phyloP scores from a whole-genome alignment of 176 grass and related monocot species.

The Alopecurus myosuroides region DNA sequence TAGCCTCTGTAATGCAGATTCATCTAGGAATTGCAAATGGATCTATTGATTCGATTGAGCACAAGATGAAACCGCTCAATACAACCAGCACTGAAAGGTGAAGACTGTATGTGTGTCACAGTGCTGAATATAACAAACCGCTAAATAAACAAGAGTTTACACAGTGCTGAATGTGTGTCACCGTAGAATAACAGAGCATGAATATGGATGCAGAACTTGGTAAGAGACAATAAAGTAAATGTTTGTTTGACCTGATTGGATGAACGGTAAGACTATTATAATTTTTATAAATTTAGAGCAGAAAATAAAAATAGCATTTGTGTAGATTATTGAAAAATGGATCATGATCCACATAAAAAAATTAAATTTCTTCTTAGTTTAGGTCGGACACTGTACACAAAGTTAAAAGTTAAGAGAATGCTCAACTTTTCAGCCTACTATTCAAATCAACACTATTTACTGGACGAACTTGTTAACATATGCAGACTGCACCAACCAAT shows the following conservation, averaged over 20 bases:
- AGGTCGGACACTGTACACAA: background rate
- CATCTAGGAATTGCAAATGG: background rate
- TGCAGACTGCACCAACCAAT: background rate
- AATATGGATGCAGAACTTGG: background rate
- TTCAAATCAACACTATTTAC: background rate
- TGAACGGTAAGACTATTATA: background rate
- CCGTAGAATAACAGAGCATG: background rate
- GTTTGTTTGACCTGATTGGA: conserved; percentile 4
- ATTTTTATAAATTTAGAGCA: background rate
- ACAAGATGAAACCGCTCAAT: background rate
- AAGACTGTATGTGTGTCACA: conserved; percentile 1
- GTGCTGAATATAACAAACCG: too few species aligned
- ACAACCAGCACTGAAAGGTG: background rate
- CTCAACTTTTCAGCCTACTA: background rate
- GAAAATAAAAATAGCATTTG: background rate
- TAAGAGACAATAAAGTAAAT: background rate
- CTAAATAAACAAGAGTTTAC: background rate
- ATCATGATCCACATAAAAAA: background rate
- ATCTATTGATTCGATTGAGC: background rate
- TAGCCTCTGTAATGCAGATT: background rate
- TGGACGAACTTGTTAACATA: background rate
- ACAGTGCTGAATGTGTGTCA: background rate
- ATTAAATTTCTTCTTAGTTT: background rate
- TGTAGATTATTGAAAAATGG: background rate
- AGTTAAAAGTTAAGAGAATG: background rate